Evolutionary conservation across 306 rosid species (phyloP).

Genomic region (Cicer bijugum): DNA sequence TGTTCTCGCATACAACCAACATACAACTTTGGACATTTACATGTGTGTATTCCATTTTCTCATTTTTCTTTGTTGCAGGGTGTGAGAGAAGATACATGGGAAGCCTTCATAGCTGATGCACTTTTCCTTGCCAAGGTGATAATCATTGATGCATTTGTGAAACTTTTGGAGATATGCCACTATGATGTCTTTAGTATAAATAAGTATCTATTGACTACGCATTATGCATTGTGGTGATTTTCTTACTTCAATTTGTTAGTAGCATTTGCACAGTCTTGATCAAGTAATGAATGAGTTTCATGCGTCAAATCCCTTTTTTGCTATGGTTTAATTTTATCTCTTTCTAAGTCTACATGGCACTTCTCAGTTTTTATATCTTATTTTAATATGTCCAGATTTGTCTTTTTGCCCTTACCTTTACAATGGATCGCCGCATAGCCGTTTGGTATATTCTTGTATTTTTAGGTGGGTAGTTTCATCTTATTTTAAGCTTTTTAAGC

Average conservation of each 20-base stretch:
- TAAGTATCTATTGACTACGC: conserved; percentile 10
- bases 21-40: conserved; percentile 21
- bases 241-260: conserved; percentile 4
- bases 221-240: conserved; percentile 12
- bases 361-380: conserved; percentile 41
- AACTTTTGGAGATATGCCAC: not conserved
- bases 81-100: conserved; percentile 84
- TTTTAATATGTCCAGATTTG: conserved; percentile 64
- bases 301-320: conserved; percentile 17
- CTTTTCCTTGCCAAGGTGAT: conserved; percentile 82
- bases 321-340: conserved; percentile 25
- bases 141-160: not conserved
- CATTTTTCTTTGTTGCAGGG: conserved; percentile 53
- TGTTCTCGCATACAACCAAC: not conserved
- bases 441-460: conserved; percentile 73
- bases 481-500: conserved; percentile 23
- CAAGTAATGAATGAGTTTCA: conserved; percentile 18
- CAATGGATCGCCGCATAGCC: conserved; percentile 79
- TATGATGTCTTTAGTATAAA: not conserved
- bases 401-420: conserved; percentile 65
- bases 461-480: conserved; percentile 61
- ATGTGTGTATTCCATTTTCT: conserved; percentile 14
- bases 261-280: conserved; percentile 28
- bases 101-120: conserved; percentile 67
- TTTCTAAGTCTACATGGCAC: conserved; percentile 3